Base-by-base conservation (phyloP, 2,329 filamentous ascomycete genomes). In the Aureobasidium sp. region DNA sequence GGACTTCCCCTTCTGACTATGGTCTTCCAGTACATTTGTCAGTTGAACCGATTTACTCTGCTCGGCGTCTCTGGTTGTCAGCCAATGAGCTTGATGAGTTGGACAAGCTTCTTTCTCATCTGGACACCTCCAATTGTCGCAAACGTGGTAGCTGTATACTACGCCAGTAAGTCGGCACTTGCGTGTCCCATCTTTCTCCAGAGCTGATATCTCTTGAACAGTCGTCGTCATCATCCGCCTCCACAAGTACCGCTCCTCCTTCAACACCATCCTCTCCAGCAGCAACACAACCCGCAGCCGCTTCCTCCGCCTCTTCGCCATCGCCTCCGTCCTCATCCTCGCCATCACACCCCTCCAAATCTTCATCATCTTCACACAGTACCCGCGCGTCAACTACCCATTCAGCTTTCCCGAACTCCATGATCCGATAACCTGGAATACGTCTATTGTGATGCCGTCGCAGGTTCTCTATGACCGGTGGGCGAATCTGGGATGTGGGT, bases 171-270 rank as follows among this genome's bases (percentile, higher is more conserved):
- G 80, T 75, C 20, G 47, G n/a, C n/a, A n/a, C n/a, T n/a, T n/a
- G n/a, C n/a, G n/a, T n/a, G n/a, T n/a, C n/a, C n/a, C n/a, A n/a
- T n/a, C n/a, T n/a, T n/a, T n/a, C n/a, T 12, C 1, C 39, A 41
- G 14, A n/a, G 1, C 9, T 66, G 3, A 36, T 31, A 15, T 11
- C 15, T 7, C 3, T 12, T 8, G 2, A 0, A 27, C 63, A 88
- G 86, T 76, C 11, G 71, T 88, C 29, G 80, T 88, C 5, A 70
- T 87, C 34, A 74, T 79, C 64, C 84, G 86, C n/a, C 78, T 89
- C 37, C 77, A 78, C 68, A 80, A 77, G 62, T 86, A 89, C 70
- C 81, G 84, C 57, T 75, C 74, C 39, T 79, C 84, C 58, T 85
- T 89, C 67, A 76, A 79, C 29, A 71, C 76, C 20, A 80, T 88